Evolutionary conservation across 1,139 yeast genomes (phyloP), one percentile per base, ranked within the genome.

Genomic region (Pichia sp.): DNA sequence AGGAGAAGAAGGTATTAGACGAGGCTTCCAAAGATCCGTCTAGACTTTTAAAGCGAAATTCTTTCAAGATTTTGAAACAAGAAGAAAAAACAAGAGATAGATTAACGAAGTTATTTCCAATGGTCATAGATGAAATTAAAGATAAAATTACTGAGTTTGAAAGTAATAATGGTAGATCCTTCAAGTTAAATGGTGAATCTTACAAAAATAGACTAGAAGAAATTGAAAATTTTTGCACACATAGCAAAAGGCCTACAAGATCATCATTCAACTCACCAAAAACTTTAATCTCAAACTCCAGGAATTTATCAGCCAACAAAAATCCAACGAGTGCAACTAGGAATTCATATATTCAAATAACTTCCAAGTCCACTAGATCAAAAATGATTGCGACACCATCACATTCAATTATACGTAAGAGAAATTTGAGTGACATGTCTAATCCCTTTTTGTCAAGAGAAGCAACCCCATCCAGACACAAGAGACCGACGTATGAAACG

Each of bases 11-110:
- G 4, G 77, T 77, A 43, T 69, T 92, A 37, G 79, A 72, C 40
- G 82, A 79, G 52, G 79, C 94, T 4, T 75, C 85, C 1, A 82
- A 79, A 55, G 95, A 92, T 59, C 81, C 96, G 0, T 80, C 94
- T 0, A 71, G 97, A 50, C 68, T 90, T 38, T 66, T 85, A 43
- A 76, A 85, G 50, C 77, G 85, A 55, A 81, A 87, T 52, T 84
- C 92, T 3, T 90, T 94, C 53, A 81, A 81, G 49, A 81, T 88
- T 29, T 66, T 90, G 45, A 71, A 85, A 49, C 75, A 83, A 49
- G 97, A 92, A 61, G 96, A 88, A 57, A 81, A 75, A 56, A 70
- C 79, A 38, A 69, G 97, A 44, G 82, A 83, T 55, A 73, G 75
- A 46, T 69, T 90, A 5, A 67, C 77, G 31, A 79, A 79, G 55